These are phyloP conservation scores for Neolentinus lepideus DNA, from an alignment of 1,284 basidiomycete species.

Conservation along the genomic window DNA sequence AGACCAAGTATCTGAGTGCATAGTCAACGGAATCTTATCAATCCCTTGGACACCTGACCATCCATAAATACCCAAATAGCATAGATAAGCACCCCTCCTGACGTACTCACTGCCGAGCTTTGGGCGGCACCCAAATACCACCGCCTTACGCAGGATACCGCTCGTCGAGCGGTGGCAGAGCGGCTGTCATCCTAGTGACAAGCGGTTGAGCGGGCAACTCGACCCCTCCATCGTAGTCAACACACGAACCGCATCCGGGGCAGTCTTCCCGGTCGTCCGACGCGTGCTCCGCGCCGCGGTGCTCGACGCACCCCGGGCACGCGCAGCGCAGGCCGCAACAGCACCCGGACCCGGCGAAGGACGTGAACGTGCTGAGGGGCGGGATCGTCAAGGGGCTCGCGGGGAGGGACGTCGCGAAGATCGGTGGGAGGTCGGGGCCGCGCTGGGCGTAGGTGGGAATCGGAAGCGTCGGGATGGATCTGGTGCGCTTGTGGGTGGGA, in stretches of 20 bases:
- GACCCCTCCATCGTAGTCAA: constrained; percentile 42
- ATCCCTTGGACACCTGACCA: no score
- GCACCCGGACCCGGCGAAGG: constrained; percentile 56
- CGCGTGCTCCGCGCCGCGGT: constrained; percentile 44
- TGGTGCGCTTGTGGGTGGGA: neutral
- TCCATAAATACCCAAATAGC: no score
- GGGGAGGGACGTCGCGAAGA: constrained; percentile 8
- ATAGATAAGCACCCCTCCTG: no score
- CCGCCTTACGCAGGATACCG: no score
- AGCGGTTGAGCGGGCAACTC: constrained; percentile 21
- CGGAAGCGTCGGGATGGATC: neutral
- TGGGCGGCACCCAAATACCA: no score
- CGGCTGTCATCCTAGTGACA: neutral
- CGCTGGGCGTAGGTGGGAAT: constrained; percentile 1
- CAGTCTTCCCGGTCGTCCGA: constrained; percentile 40
- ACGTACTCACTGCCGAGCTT: no score
- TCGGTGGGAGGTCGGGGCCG: constrained; percentile 30
- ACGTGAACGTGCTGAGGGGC: constrained; percentile 46
- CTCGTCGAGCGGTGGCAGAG: constrained; percentile 1
- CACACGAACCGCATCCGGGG: constrained; percentile 45
- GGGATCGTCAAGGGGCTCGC: constrained; percentile 37
- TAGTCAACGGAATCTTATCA: no score
- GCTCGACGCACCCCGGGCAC: constrained; percentile 69
- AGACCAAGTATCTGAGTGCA: no score
- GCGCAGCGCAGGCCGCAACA: constrained; percentile 61